phyloP scores from a whole-genome alignment of 495 filamentous ascomycete species.

The Aspergillus ellipticus region DNA sequence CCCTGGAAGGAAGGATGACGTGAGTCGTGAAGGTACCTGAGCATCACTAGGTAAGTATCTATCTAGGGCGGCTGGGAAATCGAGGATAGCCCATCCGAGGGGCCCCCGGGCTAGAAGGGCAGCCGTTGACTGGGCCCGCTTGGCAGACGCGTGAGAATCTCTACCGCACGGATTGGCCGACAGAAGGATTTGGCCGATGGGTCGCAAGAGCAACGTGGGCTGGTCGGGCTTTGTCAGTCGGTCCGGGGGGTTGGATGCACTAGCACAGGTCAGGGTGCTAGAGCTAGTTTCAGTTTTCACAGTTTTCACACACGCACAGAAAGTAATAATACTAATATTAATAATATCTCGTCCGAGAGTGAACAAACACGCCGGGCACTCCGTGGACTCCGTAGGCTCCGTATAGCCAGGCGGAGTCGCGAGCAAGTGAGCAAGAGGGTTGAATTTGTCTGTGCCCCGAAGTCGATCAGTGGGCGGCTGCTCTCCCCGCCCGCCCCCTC shows the following conservation, averaged over 20 bases:
- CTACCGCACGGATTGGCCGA: slow-evolving; percentile 11
- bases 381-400: neutral
- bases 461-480: slow-evolving; percentile 1
- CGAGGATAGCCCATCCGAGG: neutral
- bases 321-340: too few species aligned
- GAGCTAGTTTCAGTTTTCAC: too few species aligned
- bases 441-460: neutral
- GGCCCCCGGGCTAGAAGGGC: neutral
- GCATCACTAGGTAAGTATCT: too few species aligned
- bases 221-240: neutral
- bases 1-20: too few species aligned
- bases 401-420: too few species aligned
- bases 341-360: too few species aligned
- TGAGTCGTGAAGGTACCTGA: too few species aligned
- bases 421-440: too few species aligned
- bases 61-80: neutral
- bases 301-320: too few species aligned
- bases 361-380: too few species aligned
- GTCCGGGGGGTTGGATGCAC: neutral
- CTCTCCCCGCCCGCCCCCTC: neutral
- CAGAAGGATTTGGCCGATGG: slow-evolving; percentile 1
- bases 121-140: slow-evolving; percentile 1
- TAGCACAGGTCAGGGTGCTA: too few species aligned
- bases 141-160: slow-evolving; percentile 8
- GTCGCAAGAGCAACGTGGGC: neutral